Percentiles rank a stretch among this genome's conserved stretches.
Conservation (phyloP, 257 asterid genomes). For the Nicotiana obtusifolia region DNA sequence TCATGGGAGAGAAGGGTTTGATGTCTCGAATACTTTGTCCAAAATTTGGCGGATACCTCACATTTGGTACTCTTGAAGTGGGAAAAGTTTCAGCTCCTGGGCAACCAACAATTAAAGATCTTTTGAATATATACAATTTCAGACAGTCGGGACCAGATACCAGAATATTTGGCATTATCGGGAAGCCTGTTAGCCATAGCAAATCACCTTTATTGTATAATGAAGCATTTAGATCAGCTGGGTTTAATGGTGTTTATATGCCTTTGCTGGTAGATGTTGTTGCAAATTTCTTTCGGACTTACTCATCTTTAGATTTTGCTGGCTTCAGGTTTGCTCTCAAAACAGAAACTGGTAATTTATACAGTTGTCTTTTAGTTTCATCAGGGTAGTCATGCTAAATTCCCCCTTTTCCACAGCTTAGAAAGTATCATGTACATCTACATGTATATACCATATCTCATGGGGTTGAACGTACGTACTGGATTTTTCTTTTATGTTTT, state of each 20-base stretch:
- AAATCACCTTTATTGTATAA: conserved; percentile 85
- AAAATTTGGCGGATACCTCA: conserved; percentile 93
- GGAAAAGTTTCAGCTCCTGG: conserved; percentile 98
- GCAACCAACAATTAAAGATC: conserved; percentile 84
- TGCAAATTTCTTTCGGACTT: conserved; percentile 55
- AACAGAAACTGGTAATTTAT: conserved; percentile 4
- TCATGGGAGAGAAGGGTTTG: conserved; percentile 97
- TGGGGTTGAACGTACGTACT: neutral
- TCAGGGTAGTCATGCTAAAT: neutral
- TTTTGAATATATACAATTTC: conserved; percentile 71
- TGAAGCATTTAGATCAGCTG: conserved; percentile 65
- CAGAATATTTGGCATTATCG: conserved; percentile 74
- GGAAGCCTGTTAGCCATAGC: conserved; percentile 97
- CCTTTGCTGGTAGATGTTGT: conserved; percentile 82
- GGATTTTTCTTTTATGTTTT: neutral
- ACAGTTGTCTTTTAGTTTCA: neutral
- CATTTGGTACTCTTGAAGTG: conserved; percentile 78
- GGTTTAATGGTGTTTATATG: conserved; percentile 68
- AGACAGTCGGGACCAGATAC: conserved; percentile 75
- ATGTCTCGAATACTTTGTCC: conserved; percentile 86
- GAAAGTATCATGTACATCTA: neutral
- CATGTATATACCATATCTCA: neutral
- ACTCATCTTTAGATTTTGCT: conserved; percentile 69
- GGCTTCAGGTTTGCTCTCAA: conserved; percentile 77
- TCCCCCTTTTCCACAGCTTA: neutral